phyloP scores from a whole-genome alignment of 2,329 filamentous ascomycete genomes.

The Aspergillus flavus region DNA sequence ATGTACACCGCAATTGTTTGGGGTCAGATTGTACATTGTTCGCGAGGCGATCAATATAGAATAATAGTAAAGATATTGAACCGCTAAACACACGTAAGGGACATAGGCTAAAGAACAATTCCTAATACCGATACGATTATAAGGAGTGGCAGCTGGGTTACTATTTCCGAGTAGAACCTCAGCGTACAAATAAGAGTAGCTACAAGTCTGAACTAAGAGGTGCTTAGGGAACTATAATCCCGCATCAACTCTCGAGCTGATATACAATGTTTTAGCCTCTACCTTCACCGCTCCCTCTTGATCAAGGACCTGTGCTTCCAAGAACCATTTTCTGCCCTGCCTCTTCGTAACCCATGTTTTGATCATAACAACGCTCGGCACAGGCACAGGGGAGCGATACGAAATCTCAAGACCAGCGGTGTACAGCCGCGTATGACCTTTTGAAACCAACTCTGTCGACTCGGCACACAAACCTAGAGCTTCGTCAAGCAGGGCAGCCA shows the following conservation, averaged over 20 bases:
- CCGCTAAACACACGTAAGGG: neutral
- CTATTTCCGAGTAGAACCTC: neutral
- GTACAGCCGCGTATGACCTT: constrained; percentile 7
- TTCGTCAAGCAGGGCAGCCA: constrained; percentile 25
- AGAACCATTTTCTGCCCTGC: constrained; percentile 21
- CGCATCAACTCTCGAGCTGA: constrained; percentile 2
- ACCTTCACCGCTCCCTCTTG: constrained; percentile 10
- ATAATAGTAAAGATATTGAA: too few species aligned
- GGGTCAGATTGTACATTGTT: too few species aligned
- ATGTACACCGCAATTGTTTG: too few species aligned
- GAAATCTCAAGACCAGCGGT: constrained; percentile 14
- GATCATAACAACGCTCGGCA: constrained; percentile 13
- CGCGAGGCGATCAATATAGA: too few species aligned
- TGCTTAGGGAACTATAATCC: neutral
- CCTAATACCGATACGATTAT: neutral
- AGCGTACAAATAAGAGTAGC: neutral
- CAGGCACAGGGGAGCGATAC: constrained; percentile 14
- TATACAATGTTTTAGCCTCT: constrained; percentile 15
- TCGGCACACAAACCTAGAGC: constrained; percentile 19
- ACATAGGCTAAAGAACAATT: neutral
- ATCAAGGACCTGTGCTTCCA: constrained; percentile 26
- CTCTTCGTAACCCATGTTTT: constrained; percentile 17
- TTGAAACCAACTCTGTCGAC: constrained; percentile 6
- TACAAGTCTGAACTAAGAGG: neutral
- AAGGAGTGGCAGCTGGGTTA: neutral